phyloP scores from a whole-genome alignment of 306 rosid species.

The Malus domestica region DNA sequence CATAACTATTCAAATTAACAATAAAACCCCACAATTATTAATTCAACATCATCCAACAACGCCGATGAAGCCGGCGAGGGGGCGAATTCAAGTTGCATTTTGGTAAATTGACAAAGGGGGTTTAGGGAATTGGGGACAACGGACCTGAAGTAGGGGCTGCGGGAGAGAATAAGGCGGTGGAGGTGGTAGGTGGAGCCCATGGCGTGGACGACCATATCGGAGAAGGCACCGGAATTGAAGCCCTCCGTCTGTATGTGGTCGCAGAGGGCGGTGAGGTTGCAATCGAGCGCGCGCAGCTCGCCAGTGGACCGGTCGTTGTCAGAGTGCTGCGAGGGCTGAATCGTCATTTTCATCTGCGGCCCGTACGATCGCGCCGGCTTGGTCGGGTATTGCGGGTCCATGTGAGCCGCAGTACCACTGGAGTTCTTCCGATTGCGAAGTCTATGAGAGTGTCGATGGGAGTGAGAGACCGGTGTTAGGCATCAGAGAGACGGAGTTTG shows the following conservation, averaged over 20 bases:
- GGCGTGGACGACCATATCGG: constrained; percentile 76
- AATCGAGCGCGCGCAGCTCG: constrained; percentile 76
- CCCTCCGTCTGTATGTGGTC: constrained; percentile 93
- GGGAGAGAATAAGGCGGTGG: constrained; percentile 92
- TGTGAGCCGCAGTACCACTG: not conserved
- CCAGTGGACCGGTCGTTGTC: constrained; percentile 56
- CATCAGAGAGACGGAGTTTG: not conserved
- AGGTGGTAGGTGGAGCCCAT: constrained; percentile 85
- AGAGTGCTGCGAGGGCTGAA: constrained; percentile 56
- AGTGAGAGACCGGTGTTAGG: not conserved
- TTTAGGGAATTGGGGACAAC: not conserved
- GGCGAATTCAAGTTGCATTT: not conserved
- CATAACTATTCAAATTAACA: not conserved
- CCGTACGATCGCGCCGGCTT: constrained; percentile 31
- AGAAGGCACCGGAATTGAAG: constrained; percentile 77
- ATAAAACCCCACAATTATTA: not conserved
- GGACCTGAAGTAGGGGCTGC: constrained; percentile 96
- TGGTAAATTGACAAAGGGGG: not conserved
- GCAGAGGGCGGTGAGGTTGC: constrained; percentile 90
- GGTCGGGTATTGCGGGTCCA: constrained; percentile 36
- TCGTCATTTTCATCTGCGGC: constrained; percentile 54
- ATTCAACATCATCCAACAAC: not conserved
- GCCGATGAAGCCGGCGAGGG: not conserved
- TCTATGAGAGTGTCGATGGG: not conserved
- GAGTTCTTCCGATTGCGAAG: not conserved